Evolutionary conservation across 208 protist species (phyloP).

Genomic region (Leishmania arabica): DNA sequence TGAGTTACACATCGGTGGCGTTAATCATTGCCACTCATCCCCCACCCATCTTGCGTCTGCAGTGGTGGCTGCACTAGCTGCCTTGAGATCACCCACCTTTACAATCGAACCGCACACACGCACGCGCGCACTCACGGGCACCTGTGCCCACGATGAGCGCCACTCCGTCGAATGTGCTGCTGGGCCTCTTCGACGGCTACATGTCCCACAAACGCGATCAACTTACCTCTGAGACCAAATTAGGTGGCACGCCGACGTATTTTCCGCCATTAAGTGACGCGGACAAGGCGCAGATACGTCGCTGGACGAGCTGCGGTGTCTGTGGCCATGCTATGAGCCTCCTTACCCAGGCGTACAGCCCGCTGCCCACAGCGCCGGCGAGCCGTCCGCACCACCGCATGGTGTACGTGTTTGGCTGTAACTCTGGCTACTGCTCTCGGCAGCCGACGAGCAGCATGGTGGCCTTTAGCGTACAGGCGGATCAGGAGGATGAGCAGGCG

Average conservation of each 20-base stretch:
- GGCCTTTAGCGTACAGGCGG: constrained; percentile 69
- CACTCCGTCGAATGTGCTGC: constrained; percentile 33
- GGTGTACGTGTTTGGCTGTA: constrained; percentile 86
- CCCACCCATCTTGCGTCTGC: neutral
- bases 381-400: constrained; percentile 62
- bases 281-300: constrained; percentile 33
- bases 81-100: neutral
- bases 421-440: constrained; percentile 56
- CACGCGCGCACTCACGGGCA: neutral
- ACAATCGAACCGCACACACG: neutral
- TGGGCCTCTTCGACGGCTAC: constrained; percentile 85
- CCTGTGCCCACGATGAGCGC: neutral
- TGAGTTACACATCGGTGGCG: neutral
- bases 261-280: constrained; percentile 46
- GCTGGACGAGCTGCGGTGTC: constrained; percentile 74
- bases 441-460: constrained; percentile 78
- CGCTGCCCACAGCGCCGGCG: constrained; percentile 38
- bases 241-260: constrained; percentile 66
- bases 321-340: constrained; percentile 75
- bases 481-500: constrained; percentile 59
- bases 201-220: constrained; percentile 50
- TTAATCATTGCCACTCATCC: neutral
- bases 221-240: constrained; percentile 76
- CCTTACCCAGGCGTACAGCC: constrained; percentile 78
- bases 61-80: neutral